Evolutionary conservation across 306 rosid species (phyloP).

Genomic region (Citrullus colocynthis): DNA sequence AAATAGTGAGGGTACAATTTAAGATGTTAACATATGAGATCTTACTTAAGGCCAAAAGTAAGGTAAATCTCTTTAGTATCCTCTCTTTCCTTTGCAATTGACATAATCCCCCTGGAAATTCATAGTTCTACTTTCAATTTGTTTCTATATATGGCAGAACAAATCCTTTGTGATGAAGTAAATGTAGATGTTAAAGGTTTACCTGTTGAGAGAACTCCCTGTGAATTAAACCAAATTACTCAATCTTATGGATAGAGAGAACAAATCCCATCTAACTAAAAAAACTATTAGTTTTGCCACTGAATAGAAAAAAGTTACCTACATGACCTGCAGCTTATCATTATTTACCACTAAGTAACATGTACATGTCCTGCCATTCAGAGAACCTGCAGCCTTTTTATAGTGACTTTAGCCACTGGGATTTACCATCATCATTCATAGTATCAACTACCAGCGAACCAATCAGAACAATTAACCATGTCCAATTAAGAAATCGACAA

Average conservation of each 20-base stretch:
- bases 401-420: constrained; percentile 1
- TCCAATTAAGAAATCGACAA: neutral
- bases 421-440: neutral
- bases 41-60: neutral
- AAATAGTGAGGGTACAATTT: neutral
- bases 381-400: neutral
- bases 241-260: neutral
- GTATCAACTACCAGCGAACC: neutral
- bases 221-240: constrained; percentile 2
- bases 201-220: neutral
- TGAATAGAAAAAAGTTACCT: neutral
- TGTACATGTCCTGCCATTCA: neutral
- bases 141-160: neutral
- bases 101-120: neutral
- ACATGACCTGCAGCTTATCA: neutral
- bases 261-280: neutral
- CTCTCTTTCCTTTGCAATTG: neutral
- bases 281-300: neutral
- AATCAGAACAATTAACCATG: neutral
- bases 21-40: neutral
- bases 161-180: neutral
- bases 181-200: neutral
- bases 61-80: too few relatives aligned
- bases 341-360: neutral
- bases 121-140: neutral